Base-by-base conservation (phyloP, 208 protist genomes). In the Acanthamoeba healyi region DNA sequence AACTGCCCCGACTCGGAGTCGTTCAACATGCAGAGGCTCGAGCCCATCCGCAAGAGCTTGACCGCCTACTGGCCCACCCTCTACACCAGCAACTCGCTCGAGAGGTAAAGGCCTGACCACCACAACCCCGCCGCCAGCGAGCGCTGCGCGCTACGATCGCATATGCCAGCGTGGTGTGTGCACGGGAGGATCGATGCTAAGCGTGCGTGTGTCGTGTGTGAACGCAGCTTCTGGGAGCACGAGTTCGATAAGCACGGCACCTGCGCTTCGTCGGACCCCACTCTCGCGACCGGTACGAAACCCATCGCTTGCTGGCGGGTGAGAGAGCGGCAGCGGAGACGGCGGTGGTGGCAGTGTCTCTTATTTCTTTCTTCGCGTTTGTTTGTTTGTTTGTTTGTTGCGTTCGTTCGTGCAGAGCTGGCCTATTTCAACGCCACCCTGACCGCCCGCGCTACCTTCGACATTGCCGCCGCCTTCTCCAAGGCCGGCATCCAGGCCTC, bases 161-260 rank as follows among this genome's bases (percentile, higher is more conserved):
- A 26, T 61, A 61, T 61, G 54, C 54, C 54, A 61, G 12, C 54
- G 22, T 61, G 15, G 54, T 22, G 12, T 61, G 54, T 22, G 22
- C 54, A 61, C 54, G 22, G n/a, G n/a, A n/a, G n/a, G n/a, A n/a
- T n/a, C n/a, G n/a, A n/a, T n/a, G n/a, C n/a, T n/a, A n/a, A n/a
- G n/a, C n/a, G n/a, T n/a, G n/a, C n/a, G n/a, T n/a, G n/a, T n/a
- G n/a, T n/a, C n/a, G n/a, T n/a, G n/a, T n/a, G n/a, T n/a, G n/a
- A n/a, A n/a, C n/a, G n/a, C n/a, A 49, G 65, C 89, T 94, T 94
- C 72, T 94, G 89, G 89, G 89, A 58, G 49, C 89, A 94, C 51
- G 89, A 94, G 42, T 94, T 42, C 34, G 46, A 79, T 2, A 94
- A 94, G 89, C 89, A 94, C 42, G 89, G 89, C 65, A 94, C 89